These are phyloP conservation scores for Groenewaldozyma tartarivorans DNA, from an alignment of 805 yeast species.

Conservation along the genomic window DNA sequence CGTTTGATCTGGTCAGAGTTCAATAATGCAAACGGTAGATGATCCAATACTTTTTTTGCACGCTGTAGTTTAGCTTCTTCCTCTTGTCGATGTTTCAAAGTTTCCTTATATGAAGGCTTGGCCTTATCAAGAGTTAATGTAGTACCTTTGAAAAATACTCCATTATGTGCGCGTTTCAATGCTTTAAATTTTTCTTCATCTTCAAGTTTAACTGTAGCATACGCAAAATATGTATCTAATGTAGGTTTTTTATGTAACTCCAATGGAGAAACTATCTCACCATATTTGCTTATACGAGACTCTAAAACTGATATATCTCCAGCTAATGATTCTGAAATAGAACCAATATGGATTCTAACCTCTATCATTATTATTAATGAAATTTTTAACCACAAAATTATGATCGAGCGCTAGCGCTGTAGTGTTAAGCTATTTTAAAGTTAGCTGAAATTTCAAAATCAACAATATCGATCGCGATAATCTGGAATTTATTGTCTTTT, in stretches of 20 bases:
- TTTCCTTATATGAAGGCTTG: constrained; percentile 38
- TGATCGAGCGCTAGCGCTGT: too few relatives aligned
- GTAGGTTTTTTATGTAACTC: constrained; percentile 48
- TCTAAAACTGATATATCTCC: constrained; percentile 38
- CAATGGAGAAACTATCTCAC: constrained; percentile 39
- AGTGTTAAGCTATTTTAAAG: too few relatives aligned
- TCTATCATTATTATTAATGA: not conserved
- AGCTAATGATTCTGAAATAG: constrained; percentile 47
- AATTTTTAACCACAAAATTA: too few relatives aligned
- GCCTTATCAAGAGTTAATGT: constrained; percentile 56
- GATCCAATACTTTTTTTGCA: not conserved
- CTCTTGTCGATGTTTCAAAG: constrained; percentile 39
- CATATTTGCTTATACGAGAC: constrained; percentile 53
- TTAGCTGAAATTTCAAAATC: too few relatives aligned
- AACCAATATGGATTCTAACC: constrained; percentile 53
- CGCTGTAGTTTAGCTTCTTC: constrained; percentile 37
- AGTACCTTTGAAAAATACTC: constrained; percentile 67
- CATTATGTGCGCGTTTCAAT: constrained; percentile 52
- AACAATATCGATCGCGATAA: too few relatives aligned
- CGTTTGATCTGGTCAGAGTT: constrained; percentile 23
- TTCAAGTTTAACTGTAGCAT: constrained; percentile 37
- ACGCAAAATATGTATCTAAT: constrained; percentile 53
- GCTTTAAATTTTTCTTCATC: constrained; percentile 39
- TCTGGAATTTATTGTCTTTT: too few relatives aligned
- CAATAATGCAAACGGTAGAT: too few relatives aligned